These are phyloP conservation scores for Helianthus annuus DNA, from an alignment of 129 eudicot genomes.

Conservation along the genomic window HanXRQr2.0-SUNRISE NC_035434.2:33726625-33727124, in stretches of 20 bases:
- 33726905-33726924: slow-evolving; percentile 1
- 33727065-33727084: slow-evolving; percentile 13
- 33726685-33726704: no score
- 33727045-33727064: slow-evolving; percentile 5
- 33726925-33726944: slow-evolving; percentile 27
- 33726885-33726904: slow-evolving; percentile 17
- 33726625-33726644: no score
- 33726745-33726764: no score
- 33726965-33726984: slow-evolving; percentile 17
- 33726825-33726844: no score
- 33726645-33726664: no score
- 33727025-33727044: slow-evolving; percentile 18
- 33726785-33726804: no score
- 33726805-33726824: no score
- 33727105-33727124: slow-evolving; percentile 23
- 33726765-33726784: no score
- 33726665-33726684: no score
- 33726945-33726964: background rate
- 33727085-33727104: slow-evolving; percentile 14
- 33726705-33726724: no score
- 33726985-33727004: background rate
- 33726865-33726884: background rate
- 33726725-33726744: no score
- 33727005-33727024: background rate
- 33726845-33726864: background rate